Evolutionary conservation across 2,329 filamentous ascomycete genomes (phyloP), one percentile per base, ranked within the genome.

Genomic region (Aspergillus clavatus): DNA sequence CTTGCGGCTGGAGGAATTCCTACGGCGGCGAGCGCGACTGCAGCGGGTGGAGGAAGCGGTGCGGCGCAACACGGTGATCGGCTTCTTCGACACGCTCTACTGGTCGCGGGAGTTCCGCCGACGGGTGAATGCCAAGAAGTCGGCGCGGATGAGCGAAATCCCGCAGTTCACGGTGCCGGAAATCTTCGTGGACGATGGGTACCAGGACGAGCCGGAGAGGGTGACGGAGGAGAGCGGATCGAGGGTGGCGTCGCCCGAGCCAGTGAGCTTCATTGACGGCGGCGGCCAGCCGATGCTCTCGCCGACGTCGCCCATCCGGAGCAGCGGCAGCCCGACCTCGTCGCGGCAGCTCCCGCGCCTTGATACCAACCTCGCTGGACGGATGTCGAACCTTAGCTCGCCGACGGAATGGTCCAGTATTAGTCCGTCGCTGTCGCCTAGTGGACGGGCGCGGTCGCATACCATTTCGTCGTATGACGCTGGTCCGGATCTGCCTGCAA

Each of bases 21-120:
- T 98, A 45, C 85, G 91, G 46, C 88, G 94, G 28, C 84, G 91
- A 50, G 89, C 90, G 24, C 82, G 91, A 42, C 76, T 98, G 38
- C 91, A 97, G 65, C 85, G 91, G 50, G 91, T 98, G 1, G 89
- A 98, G 58, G 91, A 98, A 68, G 89, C 93, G 55, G 89, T 97
- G 35, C 86, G 89, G 46, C 83, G 94, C 46, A 87, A 91, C 52
- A 83, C 90, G 22, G 93, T 98, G 7, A 80, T 93, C 35, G 89
- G 90, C 31, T 98, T 98, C 72, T 97, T 98, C 67, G 87, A 97
- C 64, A 97, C 90, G 16, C 80, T 85, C 52, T 87, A 91, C 70
- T 95, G 88, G 83, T 82, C 85, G 31, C 83, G 90, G 36, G 79
- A 81, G 55, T 96, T 96, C 75, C 84, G 87, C 56, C 82, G 82